Base-by-base conservation (phyloP, 1,284 basidiomycete genomes). In the Leccinum pachyderme region DNA sequence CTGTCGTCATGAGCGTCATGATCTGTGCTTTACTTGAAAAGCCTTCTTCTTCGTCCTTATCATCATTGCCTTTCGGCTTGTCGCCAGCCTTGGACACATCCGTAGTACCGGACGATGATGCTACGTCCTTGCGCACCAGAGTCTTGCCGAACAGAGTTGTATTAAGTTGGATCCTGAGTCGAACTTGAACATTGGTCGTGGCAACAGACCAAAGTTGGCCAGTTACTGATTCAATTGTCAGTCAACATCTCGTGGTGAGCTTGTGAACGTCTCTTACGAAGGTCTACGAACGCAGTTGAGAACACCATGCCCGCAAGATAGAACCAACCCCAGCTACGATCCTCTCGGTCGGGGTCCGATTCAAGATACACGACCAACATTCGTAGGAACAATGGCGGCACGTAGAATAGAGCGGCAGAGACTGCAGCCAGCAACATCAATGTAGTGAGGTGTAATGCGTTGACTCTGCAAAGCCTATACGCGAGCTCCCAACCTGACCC, bases 1-100 rank as follows among this genome's bases (percentile, higher is more conserved):
- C 95, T 15, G 72, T 73, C 37, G 72, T 73, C 82, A 84, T 84
- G 27, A 84, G 76, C 18, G 81, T 86, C 81, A 89, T 85, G 60
- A 90, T 87, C 73, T 95, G 92, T 8, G 90, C 87, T 72, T 96
- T 96, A 65, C 87, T 93, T 8, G 86, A 90, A 64, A 96, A 93
- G 47, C 88, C 87, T 47, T 91, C 89, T 9, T 89, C 84, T 7
- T 81, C 77, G 12, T 81, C 75, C 35, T 75, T 72, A 49, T 50
- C 59, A 22, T 72, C 71, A 37, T 71, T 71, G 28, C 56, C 62
- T 31, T 67, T 72, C 8, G 66, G 64, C 44, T 71, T 67, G 46
- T 63, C 67, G 1, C 61, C 57, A 25, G 61, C 57, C 51, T 57
- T 65, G 13, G 50, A 59, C 24, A 64, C 64, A n/a, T 64, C 61